A percentile compares a stretch with the other conserved stretches of the same genome.
phyloP scores from a whole-genome alignment of 345 rosid genomes.

The Populus nigra region DNA sequence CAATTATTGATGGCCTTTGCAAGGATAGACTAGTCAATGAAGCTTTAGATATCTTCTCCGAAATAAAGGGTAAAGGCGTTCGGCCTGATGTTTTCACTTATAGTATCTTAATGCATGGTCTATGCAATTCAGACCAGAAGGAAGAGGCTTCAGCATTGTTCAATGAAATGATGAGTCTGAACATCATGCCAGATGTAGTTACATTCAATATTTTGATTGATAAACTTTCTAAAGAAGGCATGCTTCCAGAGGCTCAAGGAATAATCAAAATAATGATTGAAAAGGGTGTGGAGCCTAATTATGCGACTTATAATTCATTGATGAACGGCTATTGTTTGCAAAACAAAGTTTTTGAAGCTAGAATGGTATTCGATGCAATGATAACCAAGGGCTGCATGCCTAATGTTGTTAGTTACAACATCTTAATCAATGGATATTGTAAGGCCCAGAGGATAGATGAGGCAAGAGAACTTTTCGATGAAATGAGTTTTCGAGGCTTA shows the following conservation, averaged over 20 bases:
- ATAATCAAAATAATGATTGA: constrained; percentile 1
- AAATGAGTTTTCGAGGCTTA: background rate
- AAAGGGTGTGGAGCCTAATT: constrained; percentile 3
- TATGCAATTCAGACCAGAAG: background rate
- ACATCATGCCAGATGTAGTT: background rate
- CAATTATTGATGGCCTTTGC: constrained; percentile 2
- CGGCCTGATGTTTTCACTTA: constrained; percentile 8
- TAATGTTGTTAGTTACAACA: too few relatives aligned
- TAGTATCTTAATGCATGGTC: background rate
- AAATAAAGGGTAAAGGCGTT: background rate
- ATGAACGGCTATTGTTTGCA: background rate
- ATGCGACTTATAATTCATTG: background rate
- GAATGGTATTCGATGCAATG: background rate
- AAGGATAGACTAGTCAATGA: background rate
- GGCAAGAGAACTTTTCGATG: background rate
- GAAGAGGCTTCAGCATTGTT: background rate
- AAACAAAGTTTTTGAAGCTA: background rate
- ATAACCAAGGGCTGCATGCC: background rate
- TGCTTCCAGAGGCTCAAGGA: constrained; percentile 3
- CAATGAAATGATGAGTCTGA: background rate
- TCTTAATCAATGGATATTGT: background rate
- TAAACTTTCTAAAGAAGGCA: constrained; percentile 5
- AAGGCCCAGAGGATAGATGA: background rate
- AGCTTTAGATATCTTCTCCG: background rate
- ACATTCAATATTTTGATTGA: constrained; percentile 5